A percentile compares a stretch with the other conserved stretches of the same genome.
Conservation (phyloP, 805 yeast species). For the Metschnikowia vanudenii region DNA sequence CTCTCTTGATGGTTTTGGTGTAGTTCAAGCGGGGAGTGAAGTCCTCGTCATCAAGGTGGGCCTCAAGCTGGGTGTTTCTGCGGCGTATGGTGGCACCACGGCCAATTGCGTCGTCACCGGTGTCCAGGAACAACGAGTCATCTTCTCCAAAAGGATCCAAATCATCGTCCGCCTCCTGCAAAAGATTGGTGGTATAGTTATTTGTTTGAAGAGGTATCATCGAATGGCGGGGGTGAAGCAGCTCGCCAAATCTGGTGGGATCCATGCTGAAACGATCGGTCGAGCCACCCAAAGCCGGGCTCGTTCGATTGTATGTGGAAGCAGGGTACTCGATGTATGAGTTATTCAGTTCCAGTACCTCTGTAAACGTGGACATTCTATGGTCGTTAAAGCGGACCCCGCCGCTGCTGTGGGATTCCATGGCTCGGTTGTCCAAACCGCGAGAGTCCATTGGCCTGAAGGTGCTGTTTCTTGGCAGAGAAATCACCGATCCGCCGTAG, state of each 20-base stretch:
- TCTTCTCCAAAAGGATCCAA: slow-evolving; percentile 46
- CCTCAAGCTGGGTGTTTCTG: slow-evolving; percentile 18
- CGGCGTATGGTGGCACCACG: slow-evolving; percentile 33
- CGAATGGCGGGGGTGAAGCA: slow-evolving; percentile 6
- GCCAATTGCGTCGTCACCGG: slow-evolving; percentile 37
- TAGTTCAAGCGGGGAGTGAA: slow-evolving; percentile 42
- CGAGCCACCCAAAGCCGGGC: slow-evolving; percentile 6
- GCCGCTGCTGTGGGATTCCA: no score
- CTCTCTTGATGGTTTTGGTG: slow-evolving; percentile 44
- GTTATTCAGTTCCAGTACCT: slow-evolving; percentile 3
- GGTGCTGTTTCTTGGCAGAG: slow-evolving; percentile 2
- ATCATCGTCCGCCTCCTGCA: slow-evolving; percentile 40
- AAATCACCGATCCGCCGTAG: slow-evolving; percentile 12
- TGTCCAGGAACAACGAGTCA: slow-evolving; percentile 42
- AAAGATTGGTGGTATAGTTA: slow-evolving; percentile 39
- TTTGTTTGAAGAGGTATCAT: slow-evolving; percentile 19
- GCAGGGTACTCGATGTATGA: slow-evolving; percentile 17
- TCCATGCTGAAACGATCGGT: background rate
- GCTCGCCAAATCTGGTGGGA: slow-evolving; percentile 1
- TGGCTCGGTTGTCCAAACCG: no score
- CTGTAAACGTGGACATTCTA: slow-evolving; percentile 10
- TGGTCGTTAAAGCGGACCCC: slow-evolving; percentile 11
- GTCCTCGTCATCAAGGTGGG: slow-evolving; percentile 33
- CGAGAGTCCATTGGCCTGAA: background rate
- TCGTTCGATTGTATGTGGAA: slow-evolving; percentile 15